Conservation (phyloP, 1,139 yeast genomes). For the Wickerhamomyces sp. region DNA sequence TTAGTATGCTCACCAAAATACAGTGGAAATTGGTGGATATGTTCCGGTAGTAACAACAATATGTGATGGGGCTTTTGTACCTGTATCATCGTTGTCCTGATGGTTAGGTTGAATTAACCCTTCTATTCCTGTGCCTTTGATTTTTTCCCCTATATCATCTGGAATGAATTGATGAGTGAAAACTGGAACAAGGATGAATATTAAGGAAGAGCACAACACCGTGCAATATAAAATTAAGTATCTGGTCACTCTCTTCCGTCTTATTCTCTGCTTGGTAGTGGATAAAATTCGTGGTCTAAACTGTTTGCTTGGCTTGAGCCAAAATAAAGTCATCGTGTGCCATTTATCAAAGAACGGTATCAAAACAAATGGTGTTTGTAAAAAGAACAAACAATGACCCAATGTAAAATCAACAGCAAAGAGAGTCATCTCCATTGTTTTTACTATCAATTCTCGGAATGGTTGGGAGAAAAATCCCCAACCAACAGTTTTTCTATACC, state of each 20-base stretch:
- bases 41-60: slow-evolving; percentile 17
- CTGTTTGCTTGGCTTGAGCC: slow-evolving; percentile 67
- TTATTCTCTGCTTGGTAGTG: slow-evolving; percentile 31
- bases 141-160: slow-evolving; percentile 17
- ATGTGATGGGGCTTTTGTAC: slow-evolving; percentile 29
- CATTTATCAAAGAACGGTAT: slow-evolving; percentile 70
- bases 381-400: slow-evolving; percentile 58
- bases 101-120: slow-evolving; percentile 52
- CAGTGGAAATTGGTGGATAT: slow-evolving; percentile 16
- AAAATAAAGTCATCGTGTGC: slow-evolving; percentile 77
- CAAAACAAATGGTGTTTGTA: slow-evolving; percentile 58
- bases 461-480: slow-evolving; percentile 61
- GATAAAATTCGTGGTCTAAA: slow-evolving; percentile 40
- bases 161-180: slow-evolving; percentile 27
- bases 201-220: slow-evolving; percentile 34
- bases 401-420: slow-evolving; percentile 71
- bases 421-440: slow-evolving; percentile 60
- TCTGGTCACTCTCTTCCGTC: slow-evolving; percentile 33
- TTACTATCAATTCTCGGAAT: slow-evolving; percentile 61
- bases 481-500: slow-evolving; percentile 62
- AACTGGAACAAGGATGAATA: slow-evolving; percentile 40
- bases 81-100: slow-evolving; percentile 62
- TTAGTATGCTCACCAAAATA: slow-evolving; percentile 10
- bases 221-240: slow-evolving; percentile 42
- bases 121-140: slow-evolving; percentile 20